Evolutionary conservation across 371 early-diverging fungal species (phyloP).

Genomic region (Lichtheimia hyalospora): DNA sequence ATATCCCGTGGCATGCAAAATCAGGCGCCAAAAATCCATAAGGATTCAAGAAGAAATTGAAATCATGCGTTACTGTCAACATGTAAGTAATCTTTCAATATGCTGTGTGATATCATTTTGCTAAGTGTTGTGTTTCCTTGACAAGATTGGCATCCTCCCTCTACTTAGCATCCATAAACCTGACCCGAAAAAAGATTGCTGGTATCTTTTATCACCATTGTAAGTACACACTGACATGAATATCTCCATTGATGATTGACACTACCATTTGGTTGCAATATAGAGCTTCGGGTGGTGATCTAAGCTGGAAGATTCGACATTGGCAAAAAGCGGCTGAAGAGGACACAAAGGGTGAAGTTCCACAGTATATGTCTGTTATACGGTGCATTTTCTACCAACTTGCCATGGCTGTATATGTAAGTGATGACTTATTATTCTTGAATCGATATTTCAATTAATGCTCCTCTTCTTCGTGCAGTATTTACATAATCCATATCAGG

Average conservation of each 20-base stretch:
- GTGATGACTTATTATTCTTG: neutral
- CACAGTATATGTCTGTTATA: neutral
- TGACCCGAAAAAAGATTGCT: neutral
- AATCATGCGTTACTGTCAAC: neutral
- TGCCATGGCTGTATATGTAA: constrained; percentile 1
- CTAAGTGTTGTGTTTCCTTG: neutral
- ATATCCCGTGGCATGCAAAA: constrained; percentile 7
- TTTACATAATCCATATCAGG: neutral
- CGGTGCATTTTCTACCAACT: constrained; percentile 6
- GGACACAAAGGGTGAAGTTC: no score
- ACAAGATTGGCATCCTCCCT: neutral
- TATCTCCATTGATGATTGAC: neutral
- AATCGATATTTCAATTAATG: neutral
- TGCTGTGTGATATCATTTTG: neutral
- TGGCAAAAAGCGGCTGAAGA: neutral
- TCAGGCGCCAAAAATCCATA: neutral
- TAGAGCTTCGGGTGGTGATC: constrained; percentile 3
- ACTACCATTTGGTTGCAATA: neutral
- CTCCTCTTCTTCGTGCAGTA: neutral
- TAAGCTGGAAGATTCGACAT: neutral
- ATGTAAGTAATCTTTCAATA: constrained; percentile 5
- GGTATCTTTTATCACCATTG: constrained; percentile 9
- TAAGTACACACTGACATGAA: neutral
- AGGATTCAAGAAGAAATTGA: neutral
- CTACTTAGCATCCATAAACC: neutral